phyloP scores from a whole-genome alignment of 306 rosid species.

The Cucumis cinereus region DNA sequence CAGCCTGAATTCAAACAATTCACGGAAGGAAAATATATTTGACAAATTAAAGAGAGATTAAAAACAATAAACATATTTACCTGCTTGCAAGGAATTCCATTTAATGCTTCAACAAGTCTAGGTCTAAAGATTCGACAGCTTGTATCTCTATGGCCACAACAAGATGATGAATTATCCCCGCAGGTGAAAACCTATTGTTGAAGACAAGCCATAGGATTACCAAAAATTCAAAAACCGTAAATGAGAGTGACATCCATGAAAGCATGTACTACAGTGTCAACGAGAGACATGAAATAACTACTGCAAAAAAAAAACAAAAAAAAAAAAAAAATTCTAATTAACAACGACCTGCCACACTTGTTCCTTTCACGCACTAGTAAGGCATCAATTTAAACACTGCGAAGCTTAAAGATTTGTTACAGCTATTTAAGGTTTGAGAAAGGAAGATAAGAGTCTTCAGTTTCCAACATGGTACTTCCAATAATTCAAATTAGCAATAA shows the following conservation, averaged over 20 bases:
- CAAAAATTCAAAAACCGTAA: neutral
- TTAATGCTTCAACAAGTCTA: slow-evolving; percentile 70
- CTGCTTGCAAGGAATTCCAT: slow-evolving; percentile 76
- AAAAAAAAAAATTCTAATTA: too few species aligned
- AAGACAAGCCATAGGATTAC: neutral
- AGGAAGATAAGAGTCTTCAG: neutral
- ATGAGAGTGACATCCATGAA: neutral
- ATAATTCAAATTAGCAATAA: neutral
- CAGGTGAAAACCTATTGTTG: slow-evolving; percentile 63
- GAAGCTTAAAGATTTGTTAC: neutral
- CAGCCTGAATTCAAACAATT: neutral
- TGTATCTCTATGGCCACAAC: slow-evolving; percentile 85
- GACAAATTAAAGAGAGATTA: neutral
- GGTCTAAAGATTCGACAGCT: slow-evolving; percentile 74
- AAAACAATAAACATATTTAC: slow-evolving; percentile 20
- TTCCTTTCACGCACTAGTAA: neutral
- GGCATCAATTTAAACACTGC: neutral
- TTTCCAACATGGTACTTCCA: neutral
- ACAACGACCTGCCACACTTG: neutral
- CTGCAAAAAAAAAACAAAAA: neutral
- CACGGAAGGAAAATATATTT: neutral
- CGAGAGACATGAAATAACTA: neutral
- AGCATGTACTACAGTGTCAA: neutral
- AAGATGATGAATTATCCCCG: slow-evolving; percentile 81
- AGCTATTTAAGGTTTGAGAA: neutral